Percentiles rank a stretch among this genome's conserved stretches.
These are phyloP conservation scores for Trichomonas vaginalis DNA, from an alignment of 208 protist species.

Conservation along the genomic window DNA sequence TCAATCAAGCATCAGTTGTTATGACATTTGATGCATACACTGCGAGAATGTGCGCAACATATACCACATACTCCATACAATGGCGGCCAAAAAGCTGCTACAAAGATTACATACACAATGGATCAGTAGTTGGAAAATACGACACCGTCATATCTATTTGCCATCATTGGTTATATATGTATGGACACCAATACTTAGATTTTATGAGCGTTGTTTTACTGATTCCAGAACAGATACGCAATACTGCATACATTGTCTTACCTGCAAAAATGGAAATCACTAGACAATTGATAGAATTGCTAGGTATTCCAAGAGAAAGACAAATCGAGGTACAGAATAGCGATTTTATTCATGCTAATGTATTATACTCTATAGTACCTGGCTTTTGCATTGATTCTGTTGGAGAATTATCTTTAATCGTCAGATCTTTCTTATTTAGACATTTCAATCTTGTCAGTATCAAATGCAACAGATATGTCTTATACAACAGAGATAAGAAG, in stretches of 20 bases:
- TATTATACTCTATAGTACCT: background rate
- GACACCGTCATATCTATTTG: background rate
- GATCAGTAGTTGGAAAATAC: background rate
- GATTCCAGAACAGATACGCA: background rate
- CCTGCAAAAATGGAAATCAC: background rate
- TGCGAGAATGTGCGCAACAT: background rate
- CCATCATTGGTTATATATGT: background rate
- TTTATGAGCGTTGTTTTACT: background rate
- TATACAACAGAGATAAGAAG: background rate
- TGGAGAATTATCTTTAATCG: background rate
- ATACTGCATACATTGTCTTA: background rate
- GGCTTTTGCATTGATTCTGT: background rate
- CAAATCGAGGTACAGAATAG: background rate
- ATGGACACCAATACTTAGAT: background rate
- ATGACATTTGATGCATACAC: no score
- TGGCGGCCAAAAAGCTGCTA: background rate
- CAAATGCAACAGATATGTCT: background rate
- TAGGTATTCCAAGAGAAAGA: background rate
- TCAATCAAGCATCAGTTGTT: no score
- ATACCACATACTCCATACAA: background rate
- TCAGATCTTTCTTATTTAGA: background rate
- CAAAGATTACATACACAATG: background rate
- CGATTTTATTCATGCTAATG: background rate
- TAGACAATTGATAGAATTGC: background rate
- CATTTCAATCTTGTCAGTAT: background rate